These are phyloP conservation scores for Zygosaccharomyces kombuchaensis DNA, from an alignment of 805 yeast genomes.

Conservation along the genomic window DNA sequence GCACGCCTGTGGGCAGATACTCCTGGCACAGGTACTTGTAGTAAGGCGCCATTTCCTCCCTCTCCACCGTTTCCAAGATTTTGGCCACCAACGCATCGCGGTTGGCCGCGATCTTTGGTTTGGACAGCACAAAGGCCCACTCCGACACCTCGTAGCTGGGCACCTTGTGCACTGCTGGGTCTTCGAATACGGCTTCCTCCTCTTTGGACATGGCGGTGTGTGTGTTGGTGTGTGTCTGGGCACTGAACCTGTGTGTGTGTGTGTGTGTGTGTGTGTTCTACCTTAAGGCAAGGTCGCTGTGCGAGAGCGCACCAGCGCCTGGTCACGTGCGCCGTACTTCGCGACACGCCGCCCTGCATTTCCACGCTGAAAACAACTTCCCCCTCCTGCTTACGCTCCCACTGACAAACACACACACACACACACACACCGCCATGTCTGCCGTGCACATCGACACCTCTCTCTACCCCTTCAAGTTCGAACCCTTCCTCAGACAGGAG, in stretches of 20 bases:
- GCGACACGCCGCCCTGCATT: no score
- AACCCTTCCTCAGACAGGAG: constrained; percentile 75
- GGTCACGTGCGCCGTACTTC: not conserved
- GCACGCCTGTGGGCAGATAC: constrained; percentile 28
- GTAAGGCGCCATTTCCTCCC: constrained; percentile 74
- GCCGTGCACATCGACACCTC: constrained; percentile 40
- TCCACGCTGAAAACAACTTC: not conserved
- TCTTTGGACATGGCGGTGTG: constrained; percentile 8
- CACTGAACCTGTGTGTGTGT: not conserved
- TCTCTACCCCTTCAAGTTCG: constrained; percentile 58
- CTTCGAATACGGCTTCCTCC: constrained; percentile 24
- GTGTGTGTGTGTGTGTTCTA: not conserved
- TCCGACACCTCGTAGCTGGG: constrained; percentile 87
- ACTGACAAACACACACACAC: no score
- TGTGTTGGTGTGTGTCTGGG: no score
- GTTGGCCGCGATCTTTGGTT: constrained; percentile 36
- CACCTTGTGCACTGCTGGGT: constrained; percentile 41
- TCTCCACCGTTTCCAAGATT: constrained; percentile 51
- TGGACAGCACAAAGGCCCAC: constrained; percentile 59
- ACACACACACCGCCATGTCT: constrained; percentile 28
- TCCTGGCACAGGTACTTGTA: constrained; percentile 62
- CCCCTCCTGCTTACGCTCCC: no score
- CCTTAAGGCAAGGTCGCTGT: no score
- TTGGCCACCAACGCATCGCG: constrained; percentile 44
- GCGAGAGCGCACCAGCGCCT: no score